Evolutionary conservation across 2,329 filamentous ascomycete species (phyloP), one percentile per base, ranked within the genome.

Genomic region (Arthrobotrys iridis): DNA sequence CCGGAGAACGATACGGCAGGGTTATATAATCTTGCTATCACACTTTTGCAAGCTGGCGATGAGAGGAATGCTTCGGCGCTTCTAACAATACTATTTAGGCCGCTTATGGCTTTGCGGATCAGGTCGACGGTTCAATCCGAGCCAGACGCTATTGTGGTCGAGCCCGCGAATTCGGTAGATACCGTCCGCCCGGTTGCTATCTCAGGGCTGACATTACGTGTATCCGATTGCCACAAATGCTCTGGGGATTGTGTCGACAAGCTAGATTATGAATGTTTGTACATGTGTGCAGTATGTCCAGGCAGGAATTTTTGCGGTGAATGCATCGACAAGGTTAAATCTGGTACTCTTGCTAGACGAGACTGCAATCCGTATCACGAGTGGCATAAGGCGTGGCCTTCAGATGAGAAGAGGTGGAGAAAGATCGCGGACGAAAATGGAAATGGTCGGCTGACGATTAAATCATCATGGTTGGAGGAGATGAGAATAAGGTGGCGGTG

Each of bases 311-410:
- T 55, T 13, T 37, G 48, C 6, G 48, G 48, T 15, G 28, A 35
- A 10, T 35, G 48, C 15, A 35, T 55, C 7, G 18, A 55, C 4
- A 55, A 35, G 6, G 28, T 35, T 11, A 55, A 37, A 15, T 4
- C 15, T 20, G 46, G 46, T 7, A 50, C 24, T 10, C 46, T 50
- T n/a, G 24, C 46, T 20, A 30, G 46, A 18, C 11, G 46, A 26
- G 46, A 50, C 33, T 50, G 46, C n/a, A 20, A 30, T n/a, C 24
- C 46, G n/a, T 11, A 33, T 10, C 46, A 50, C 20, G 46, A 50
- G 20, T 50, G 46, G 46, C 46, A 50, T n/a, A 50, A 15, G 24
- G 46, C 46, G 24, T 50, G 46, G 46, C 46, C 46, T n/a, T 50
- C 46, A 5, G 46, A 50, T 30, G 24, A 50, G 20, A 50, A 33